These are phyloP conservation scores for Cyberlindnera galapagoensis DNA, from an alignment of 805 yeast species.

Conservation along the genomic window DNA sequence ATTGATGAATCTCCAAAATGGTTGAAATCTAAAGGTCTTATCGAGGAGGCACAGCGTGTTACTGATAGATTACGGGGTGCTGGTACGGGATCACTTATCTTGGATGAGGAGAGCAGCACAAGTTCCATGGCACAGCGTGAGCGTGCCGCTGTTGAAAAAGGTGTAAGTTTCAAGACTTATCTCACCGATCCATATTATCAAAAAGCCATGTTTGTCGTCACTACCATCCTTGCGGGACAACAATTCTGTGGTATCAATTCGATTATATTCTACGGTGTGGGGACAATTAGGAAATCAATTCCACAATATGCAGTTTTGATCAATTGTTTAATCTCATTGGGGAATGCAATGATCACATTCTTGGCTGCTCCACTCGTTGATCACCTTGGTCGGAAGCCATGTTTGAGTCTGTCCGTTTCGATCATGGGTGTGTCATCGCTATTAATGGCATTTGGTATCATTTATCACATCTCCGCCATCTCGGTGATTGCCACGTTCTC, in stretches of 20 bases:
- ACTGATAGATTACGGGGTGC: slow-evolving; percentile 31
- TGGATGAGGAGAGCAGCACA: slow-evolving; percentile 14
- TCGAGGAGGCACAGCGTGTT: slow-evolving; percentile 34
- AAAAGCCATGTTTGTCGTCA: slow-evolving; percentile 57
- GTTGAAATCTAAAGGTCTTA: slow-evolving; percentile 48
- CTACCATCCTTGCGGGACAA: slow-evolving; percentile 73
- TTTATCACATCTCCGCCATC: slow-evolving; percentile 36
- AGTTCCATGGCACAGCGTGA: slow-evolving; percentile 4
- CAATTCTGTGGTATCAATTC: slow-evolving; percentile 93
- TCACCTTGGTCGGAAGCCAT: slow-evolving; percentile 63
- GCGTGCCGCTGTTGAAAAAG: background rate
- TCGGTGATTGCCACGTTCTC: slow-evolving; percentile 60
- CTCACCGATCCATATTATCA: slow-evolving; percentile 43
- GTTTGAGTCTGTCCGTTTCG: slow-evolving; percentile 57
- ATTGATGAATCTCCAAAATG: slow-evolving; percentile 82
- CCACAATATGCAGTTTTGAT: slow-evolving; percentile 67
- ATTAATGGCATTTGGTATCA: slow-evolving; percentile 61
- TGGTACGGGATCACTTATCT: slow-evolving; percentile 11
- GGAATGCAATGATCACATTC: slow-evolving; percentile 71
- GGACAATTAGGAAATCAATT: slow-evolving; percentile 62
- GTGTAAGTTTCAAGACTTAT: slow-evolving; percentile 35
- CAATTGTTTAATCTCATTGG: slow-evolving; percentile 69
- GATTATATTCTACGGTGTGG: slow-evolving; percentile 88
- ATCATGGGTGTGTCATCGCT: slow-evolving; percentile 64
- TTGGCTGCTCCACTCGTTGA: slow-evolving; percentile 74